phyloP scores from a whole-genome alignment of 352 stramenopile species.

The Phytophthora pistaciae region DNA sequence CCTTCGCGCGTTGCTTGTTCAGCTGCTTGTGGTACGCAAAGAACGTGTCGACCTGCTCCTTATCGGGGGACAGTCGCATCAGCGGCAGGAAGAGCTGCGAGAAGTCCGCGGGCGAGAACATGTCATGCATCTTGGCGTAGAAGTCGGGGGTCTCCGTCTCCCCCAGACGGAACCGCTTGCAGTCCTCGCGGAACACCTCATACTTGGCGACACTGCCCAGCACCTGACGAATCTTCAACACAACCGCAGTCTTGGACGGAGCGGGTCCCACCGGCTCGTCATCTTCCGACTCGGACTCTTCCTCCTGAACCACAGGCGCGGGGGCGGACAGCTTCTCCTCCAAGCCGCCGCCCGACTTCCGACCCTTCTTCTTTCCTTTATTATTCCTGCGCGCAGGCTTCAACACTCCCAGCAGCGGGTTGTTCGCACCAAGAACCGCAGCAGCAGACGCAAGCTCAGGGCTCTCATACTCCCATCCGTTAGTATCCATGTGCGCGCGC shows the following conservation, averaged over 20 bases:
- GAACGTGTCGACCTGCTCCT: conserved; percentile 69
- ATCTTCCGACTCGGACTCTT: conserved; percentile 56
- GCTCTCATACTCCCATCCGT: conserved; percentile 73
- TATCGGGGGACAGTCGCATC: conserved; percentile 78
- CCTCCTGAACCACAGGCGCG: conserved; percentile 21
- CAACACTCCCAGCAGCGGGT: conserved; percentile 81
- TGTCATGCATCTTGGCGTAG: conserved; percentile 72
- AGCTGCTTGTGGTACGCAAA: conserved; percentile 68
- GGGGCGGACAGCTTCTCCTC: conserved; percentile 60
- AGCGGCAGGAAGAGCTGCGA: conserved; percentile 80
- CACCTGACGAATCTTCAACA: conserved; percentile 81
- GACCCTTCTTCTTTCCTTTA: conserved; percentile 56
- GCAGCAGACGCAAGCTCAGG: conserved; percentile 69
- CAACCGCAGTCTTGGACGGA: conserved; percentile 76
- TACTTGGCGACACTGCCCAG: conserved; percentile 87
- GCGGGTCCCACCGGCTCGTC: conserved; percentile 36
- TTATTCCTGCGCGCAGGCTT: conserved; percentile 84
- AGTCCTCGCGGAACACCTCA: conserved; percentile 83
- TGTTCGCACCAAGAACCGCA: conserved; percentile 80
- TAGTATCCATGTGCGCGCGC: conserved; percentile 75
- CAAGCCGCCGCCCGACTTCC: conserved; percentile 36
- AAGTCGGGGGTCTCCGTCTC: conserved; percentile 74
- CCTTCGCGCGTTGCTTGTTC: conserved; percentile 44
- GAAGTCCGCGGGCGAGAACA: conserved; percentile 75
- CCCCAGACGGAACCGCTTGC: conserved; percentile 70